Percentiles rank a stretch among this genome's conserved stretches.
phyloP scores from a whole-genome alignment of 148 eudicot genomes.

The Rheum nobile region DNA sequence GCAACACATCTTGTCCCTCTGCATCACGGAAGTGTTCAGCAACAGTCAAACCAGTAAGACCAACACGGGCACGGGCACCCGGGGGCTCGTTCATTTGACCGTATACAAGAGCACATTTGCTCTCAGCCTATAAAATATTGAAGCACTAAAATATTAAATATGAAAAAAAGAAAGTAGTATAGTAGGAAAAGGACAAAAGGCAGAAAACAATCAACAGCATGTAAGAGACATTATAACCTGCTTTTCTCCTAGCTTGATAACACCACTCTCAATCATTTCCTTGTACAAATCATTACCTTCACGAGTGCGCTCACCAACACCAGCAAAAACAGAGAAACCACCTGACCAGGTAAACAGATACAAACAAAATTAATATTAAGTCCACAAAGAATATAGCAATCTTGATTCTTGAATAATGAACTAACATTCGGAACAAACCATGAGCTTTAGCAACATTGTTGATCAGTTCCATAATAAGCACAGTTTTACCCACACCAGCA shows the following conservation, averaged over 20 bases:
- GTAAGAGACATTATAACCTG: slow-evolving; percentile 38
- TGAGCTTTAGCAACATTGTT: slow-evolving; percentile 87
- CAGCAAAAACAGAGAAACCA: slow-evolving; percentile 75
- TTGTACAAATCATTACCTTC: slow-evolving; percentile 97
- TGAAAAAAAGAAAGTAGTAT: not conserved
- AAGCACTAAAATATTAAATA: not conserved
- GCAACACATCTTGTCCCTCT: slow-evolving; percentile 96
- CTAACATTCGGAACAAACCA: slow-evolving; percentile 31
- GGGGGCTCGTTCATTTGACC: slow-evolving; percentile 99
- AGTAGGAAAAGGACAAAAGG: not conserved
- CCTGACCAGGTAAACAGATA: slow-evolving; percentile 21
- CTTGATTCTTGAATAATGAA: not conserved
- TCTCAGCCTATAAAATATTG: slow-evolving; percentile 36
- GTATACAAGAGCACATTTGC: slow-evolving; percentile 97
- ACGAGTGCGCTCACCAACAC: slow-evolving; percentile 86
- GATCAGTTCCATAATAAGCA: slow-evolving; percentile 82
- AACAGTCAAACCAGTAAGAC: slow-evolving; percentile 89
- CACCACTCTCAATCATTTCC: slow-evolving; percentile 99
- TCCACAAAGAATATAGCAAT: not conserved
- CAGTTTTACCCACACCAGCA: slow-evolving; percentile 65
- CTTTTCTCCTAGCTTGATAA: slow-evolving; percentile 95
- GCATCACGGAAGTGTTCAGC: slow-evolving; percentile 91
- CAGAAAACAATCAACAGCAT: not conserved
- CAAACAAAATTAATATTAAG: not conserved
- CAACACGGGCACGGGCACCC: slow-evolving; percentile 99